phyloP scores from a whole-genome alignment of 495 filamentous ascomycete species.

The Podospora tetraspora region DNA sequence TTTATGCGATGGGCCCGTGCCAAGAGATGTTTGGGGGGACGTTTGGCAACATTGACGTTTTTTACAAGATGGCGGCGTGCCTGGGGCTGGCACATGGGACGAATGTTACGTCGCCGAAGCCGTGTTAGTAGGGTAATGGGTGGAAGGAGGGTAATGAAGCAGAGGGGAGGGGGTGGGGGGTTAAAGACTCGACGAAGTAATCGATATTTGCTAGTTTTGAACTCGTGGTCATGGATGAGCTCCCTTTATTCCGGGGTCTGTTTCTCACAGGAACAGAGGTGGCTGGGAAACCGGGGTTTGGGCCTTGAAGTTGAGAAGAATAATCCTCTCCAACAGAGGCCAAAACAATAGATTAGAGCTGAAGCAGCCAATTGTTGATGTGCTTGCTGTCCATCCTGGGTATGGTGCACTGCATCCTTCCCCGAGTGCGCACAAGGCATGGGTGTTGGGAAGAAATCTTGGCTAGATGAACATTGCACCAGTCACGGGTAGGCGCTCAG shows the following conservation, averaged over 20 bases:
- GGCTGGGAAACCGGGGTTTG: too few species aligned
- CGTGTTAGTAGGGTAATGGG: neutral
- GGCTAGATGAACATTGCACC: too few species aligned
- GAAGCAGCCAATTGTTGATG: neutral
- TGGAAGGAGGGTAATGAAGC: neutral
- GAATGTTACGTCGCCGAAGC: slow-evolving; percentile 17
- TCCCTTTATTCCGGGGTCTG: neutral
- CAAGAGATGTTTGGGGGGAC: slow-evolving; percentile 65
- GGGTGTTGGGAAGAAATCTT: neutral
- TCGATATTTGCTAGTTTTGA: neutral
- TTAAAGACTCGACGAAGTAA: neutral
- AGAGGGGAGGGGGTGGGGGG: neutral
- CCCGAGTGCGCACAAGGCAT: neutral
- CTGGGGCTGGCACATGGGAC: slow-evolving; percentile 49
- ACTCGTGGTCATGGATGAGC: neutral
- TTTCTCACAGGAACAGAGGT: neutral
- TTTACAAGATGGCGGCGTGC: slow-evolving; percentile 66
- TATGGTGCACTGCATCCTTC: neutral
- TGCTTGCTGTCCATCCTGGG: neutral
- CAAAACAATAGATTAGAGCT: neutral
- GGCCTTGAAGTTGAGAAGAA: too few species aligned
- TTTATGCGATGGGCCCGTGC: slow-evolving; percentile 67
- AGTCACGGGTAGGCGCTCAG: too few species aligned
- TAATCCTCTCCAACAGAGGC: too few species aligned
- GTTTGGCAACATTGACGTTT: slow-evolving; percentile 64